phyloP scores from a whole-genome alignment of 495 filamentous ascomycete genomes.

The Podospora didyma region DNA sequence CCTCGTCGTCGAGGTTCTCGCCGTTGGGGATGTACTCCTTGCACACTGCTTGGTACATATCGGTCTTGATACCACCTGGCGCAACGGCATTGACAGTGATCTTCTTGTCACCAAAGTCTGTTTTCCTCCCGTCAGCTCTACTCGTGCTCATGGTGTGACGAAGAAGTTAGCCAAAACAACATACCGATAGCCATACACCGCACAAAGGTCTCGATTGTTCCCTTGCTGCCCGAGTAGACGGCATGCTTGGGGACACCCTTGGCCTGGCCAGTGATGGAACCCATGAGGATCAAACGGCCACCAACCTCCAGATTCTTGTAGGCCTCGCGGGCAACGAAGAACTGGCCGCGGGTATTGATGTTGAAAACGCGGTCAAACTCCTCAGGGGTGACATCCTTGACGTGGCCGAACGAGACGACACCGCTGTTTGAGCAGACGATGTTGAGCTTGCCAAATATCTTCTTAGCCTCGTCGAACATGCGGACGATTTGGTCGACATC shows the following conservation, averaged over 20 bases:
- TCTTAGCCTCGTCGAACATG: conserved; percentile 52
- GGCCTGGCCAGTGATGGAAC: conserved; percentile 60
- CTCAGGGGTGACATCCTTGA: conserved; percentile 68
- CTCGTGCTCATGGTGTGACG: neutral
- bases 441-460: conserved; percentile 60
- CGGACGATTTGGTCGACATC: conserved; percentile 58
- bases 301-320: conserved; percentile 58
- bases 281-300: conserved; percentile 60
- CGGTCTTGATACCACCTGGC: conserved; percentile 64
- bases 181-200: conserved; percentile 31
- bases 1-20: conserved; percentile 40
- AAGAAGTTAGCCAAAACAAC: neutral
- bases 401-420: conserved; percentile 58
- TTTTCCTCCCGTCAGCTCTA: neutral
- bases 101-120: conserved; percentile 38
- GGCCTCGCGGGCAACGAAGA: conserved; percentile 72
- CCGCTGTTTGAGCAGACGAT: conserved; percentile 71
- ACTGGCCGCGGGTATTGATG: conserved; percentile 75
- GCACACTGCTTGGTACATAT: conserved; percentile 65
- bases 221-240: conserved; percentile 45
- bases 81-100: conserved; percentile 66
- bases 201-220: conserved; percentile 35
- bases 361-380: conserved; percentile 76
- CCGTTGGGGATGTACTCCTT: conserved; percentile 61
- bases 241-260: conserved; percentile 61